Conservation (phyloP, 352 stramenopile genomes). For the Pythium aristosporum region DNA sequence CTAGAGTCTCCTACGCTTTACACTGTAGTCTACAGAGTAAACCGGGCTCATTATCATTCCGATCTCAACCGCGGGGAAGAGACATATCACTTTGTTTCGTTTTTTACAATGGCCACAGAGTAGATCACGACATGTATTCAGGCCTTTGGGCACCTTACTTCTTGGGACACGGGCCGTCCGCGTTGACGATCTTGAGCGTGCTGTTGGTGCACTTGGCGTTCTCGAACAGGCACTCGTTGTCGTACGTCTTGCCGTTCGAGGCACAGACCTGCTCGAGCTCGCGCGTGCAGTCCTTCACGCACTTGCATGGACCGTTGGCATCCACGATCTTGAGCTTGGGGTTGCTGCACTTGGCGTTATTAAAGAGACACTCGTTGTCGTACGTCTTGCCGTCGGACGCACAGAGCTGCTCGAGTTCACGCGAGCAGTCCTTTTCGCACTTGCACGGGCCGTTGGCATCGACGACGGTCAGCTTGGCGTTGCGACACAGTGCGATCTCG, state of each 20-base stretch:
- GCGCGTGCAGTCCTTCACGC: slow-evolving; percentile 9
- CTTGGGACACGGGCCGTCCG: neutral
- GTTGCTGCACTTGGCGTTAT: slow-evolving; percentile 22
- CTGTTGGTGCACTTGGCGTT: slow-evolving; percentile 10
- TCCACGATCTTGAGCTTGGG: slow-evolving; percentile 9
- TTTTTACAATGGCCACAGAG: too few relatives aligned
- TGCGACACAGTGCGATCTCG: slow-evolving; percentile 21
- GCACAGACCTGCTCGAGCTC: slow-evolving; percentile 15
- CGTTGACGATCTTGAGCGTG: slow-evolving; percentile 6
- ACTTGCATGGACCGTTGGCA: slow-evolving; percentile 7
- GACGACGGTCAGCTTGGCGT: slow-evolving; percentile 18
- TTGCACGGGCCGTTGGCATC: slow-evolving; percentile 13
- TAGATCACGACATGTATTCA: too few relatives aligned
- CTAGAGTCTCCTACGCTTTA: too few relatives aligned
- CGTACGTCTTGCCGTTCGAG: slow-evolving; percentile 18
- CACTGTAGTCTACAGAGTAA: too few relatives aligned
- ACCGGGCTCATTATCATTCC: too few relatives aligned
- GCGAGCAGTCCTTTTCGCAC: slow-evolving; percentile 18
- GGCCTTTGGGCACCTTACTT: too few relatives aligned
- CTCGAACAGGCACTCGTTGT: slow-evolving; percentile 12
- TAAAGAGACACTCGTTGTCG: slow-evolving; percentile 21
- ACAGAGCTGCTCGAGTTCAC: slow-evolving; percentile 15
- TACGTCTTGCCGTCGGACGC: slow-evolving; percentile 23
- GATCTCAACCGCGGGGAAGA: too few relatives aligned
- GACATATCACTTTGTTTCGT: too few relatives aligned